Evolutionary conservation across 2,329 filamentous ascomycete species (phyloP), one percentile per base, ranked within the genome.

Genomic region (Colletotrichum liaoningense): DNA sequence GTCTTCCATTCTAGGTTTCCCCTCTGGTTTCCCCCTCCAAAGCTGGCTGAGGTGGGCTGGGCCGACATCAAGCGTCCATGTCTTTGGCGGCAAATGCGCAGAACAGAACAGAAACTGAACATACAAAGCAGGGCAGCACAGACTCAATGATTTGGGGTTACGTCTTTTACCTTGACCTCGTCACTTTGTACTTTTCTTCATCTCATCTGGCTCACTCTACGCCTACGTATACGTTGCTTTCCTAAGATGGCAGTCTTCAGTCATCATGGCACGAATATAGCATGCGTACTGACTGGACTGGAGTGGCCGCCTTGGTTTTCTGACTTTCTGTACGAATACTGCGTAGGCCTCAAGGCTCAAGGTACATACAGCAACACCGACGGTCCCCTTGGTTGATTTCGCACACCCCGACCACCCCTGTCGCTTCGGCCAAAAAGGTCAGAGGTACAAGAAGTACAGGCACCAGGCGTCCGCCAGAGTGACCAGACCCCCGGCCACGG

Each of bases 351-450:
- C 33, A 35, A 35, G 33, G 33, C 33, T 35, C 22, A 28, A 52
- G 26, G 22, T 55, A 26, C 26, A 49, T 55, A 26, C 26, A 49
- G 55, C 60, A 28, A 52, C 33, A 22, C n/a, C 24, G 14, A 33
- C 8, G 30, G 42, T 24, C 59, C 70, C 56, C 46, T 65, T 71
- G 60, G n/a, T 65, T 56, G 55, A 56, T 60, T 26, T 42, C 33
- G 54, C 54, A 67, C 63, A 59, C 60, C 56, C 67, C 62, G 56
- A 57, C n/a, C 24, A 26, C 60, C 67, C 71, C 28, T 73, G 71
- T 64, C 62, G 26, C 49, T 9, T 64, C 60, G 46, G 35, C 60
- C 49, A 65, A 56, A 52, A 66, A 65, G 71, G 67, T 71, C 42
- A 59, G 66, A 69, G 46, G 66, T 58, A 60, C 71, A 3, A 63